Evolutionary conservation across 169 alveolate genomes (phyloP).

Genomic region (Plasmodium cynomolgi): DNA sequence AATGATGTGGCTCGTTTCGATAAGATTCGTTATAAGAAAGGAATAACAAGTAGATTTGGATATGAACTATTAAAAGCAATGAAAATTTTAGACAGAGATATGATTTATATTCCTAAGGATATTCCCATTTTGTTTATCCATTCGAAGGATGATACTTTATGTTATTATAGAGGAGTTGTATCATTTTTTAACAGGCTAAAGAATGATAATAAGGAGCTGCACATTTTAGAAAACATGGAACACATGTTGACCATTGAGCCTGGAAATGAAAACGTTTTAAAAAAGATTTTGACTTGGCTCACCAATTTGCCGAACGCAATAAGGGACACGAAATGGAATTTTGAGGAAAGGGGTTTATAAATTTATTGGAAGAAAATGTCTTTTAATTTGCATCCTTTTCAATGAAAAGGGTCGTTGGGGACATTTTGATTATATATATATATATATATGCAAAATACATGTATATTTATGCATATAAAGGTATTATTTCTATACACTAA

Average conservation of each 20-base stretch:
- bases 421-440: too few relatives aligned
- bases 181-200: slow-evolving; percentile 5
- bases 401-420: too few relatives aligned
- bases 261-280: slow-evolving; percentile 18
- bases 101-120: not conserved
- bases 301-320: not conserved
- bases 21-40: slow-evolving; percentile 6
- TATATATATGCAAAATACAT: too few relatives aligned
- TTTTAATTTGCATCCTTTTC: too few relatives aligned
- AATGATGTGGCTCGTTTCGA: not conserved
- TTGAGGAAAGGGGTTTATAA: too few relatives aligned
- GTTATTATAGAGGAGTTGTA: slow-evolving; percentile 10
- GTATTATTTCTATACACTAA: too few relatives aligned
- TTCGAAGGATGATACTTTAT: slow-evolving; percentile 8
- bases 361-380: too few relatives aligned
- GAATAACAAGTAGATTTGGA: slow-evolving; percentile 23
- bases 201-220: slow-evolving; percentile 6
- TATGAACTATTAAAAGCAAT: not conserved
- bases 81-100: slow-evolving; percentile 1
- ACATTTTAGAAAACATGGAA: slow-evolving; percentile 8
- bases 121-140: slow-evolving; percentile 23
- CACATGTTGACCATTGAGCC: slow-evolving; percentile 2
- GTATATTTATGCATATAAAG: too few relatives aligned
- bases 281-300: slow-evolving; percentile 2
- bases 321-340: not conserved